Conservation (phyloP, 352 stramenopile genomes). For the Globisporangium spinosum region DNA sequence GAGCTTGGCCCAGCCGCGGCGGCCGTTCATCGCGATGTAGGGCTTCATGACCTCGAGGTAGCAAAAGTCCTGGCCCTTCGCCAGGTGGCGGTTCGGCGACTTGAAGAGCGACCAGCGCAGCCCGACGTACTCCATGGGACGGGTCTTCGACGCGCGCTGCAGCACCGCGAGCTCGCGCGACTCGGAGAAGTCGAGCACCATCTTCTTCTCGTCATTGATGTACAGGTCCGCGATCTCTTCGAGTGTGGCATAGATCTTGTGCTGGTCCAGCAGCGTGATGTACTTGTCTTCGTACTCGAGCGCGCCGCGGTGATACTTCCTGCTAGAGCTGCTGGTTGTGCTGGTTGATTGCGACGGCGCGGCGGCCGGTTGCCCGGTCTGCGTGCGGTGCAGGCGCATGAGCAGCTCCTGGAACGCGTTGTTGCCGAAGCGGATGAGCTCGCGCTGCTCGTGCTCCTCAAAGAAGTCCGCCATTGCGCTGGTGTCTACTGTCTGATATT, state of each 20-base stretch:
- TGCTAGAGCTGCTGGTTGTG: background rate
- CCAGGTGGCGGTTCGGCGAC: constrained; percentile 47
- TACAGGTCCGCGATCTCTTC: constrained; percentile 67
- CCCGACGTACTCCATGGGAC: constrained; percentile 51
- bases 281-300: constrained; percentile 31
- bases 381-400: constrained; percentile 29
- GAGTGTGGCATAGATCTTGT: constrained; percentile 56
- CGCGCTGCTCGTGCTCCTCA: constrained; percentile 36
- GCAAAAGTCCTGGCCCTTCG: constrained; percentile 69
- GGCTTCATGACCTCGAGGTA: constrained; percentile 73
- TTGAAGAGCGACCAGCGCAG: constrained; percentile 71
- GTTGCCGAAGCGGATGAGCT: constrained; percentile 40
- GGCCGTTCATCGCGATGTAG: constrained; percentile 46
- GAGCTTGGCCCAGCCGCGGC: constrained; percentile 65
- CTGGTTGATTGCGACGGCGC: background rate
- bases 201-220: constrained; percentile 54
- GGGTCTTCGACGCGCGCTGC: constrained; percentile 27
- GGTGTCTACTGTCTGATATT: background rate
- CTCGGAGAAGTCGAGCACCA: constrained; percentile 75
- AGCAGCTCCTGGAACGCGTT: constrained; percentile 43
- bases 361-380: constrained; percentile 11
- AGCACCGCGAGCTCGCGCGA: constrained; percentile 53
- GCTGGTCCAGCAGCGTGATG: constrained; percentile 51
- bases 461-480: constrained; percentile 15
- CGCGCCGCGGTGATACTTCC: constrained; percentile 18